Base-by-base conservation (phyloP, 768 basidiomycete species). In the Termitomyces sp. region DNA sequence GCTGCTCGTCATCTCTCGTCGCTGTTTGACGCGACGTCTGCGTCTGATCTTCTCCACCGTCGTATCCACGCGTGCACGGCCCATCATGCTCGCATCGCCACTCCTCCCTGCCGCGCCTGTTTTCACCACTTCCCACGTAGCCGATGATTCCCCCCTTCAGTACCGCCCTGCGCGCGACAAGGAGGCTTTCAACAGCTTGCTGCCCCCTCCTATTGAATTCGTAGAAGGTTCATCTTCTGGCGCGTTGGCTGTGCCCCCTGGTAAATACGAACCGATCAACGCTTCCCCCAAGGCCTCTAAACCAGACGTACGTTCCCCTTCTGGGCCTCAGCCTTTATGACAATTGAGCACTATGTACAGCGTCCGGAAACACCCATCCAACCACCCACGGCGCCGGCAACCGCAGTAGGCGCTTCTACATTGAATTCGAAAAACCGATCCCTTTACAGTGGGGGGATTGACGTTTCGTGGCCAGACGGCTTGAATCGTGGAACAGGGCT, bases 181-280 rank as follows among this genome's bases (percentile, higher is more conserved):
- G 59, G 88, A 89, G 59, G 76, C 85, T 4, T 91, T 91, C 77
- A 90, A 88, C 63, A 87, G 77, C 62, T 78, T 90, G n/a, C 81
- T 90, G 37, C 87, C 88, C 4, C 88, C 88, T n/a, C 83, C 87
- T 18, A 79, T 93, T 59, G 91, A 93, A 69, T 93, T 93, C 53
- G 75, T 92, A 51, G 91, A 93, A 69, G 91, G 91, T 22, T 92
- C 91, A 3, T 92, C 91, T 14, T 85, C 89, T 44, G 89, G 89
- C 2, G 74, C 85, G 14, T 73, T 91, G 34, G 86, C 86, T 45
- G 79, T 89, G 5, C 81, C 82, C 26, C 88, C 89, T 64, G 85
- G 85, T 43, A 91, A 87, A 70, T 93, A 92, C 68, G 84, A 89
- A 62, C 87, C 91, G 27, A 91, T 93, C 69, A 93, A 93, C 62